These are phyloP conservation scores for Botrytis fabae DNA, from an alignment of 2,329 filamentous ascomycete species.

Conservation along the genomic window DNA sequence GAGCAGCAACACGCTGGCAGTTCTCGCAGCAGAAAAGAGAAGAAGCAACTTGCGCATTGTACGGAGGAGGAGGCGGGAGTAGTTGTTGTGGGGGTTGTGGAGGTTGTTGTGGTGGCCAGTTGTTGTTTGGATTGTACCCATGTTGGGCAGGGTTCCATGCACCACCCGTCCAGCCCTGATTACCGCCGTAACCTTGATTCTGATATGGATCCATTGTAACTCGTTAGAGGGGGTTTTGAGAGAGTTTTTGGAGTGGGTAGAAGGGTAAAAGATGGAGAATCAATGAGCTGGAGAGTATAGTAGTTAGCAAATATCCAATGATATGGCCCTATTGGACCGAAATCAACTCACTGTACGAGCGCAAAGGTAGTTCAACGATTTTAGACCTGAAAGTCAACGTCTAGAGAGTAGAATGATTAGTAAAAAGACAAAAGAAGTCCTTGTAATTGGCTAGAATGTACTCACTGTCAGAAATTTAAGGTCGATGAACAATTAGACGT, in stretches of 20 bases:
- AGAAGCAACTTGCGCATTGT: not conserved
- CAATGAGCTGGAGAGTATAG: not conserved
- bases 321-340: not conserved
- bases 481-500: not conserved
- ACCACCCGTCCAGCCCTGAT: not conserved
- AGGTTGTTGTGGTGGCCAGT: not conserved
- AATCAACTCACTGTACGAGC: not conserved
- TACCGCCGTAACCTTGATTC: not conserved
- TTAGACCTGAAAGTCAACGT: not conserved
- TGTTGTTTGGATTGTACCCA: not conserved
- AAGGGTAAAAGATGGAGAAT: not conserved
- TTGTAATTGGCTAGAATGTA: not conserved
- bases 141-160: conserved; percentile 1
- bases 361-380: not conserved
- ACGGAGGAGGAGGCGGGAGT: not conserved
- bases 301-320: not conserved
- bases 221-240: no score
- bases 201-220: not conserved
- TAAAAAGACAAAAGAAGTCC: not conserved
- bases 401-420: not conserved
- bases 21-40: conserved; percentile 1
- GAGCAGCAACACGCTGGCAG: not conserved
- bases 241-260: not conserved
- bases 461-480: not conserved
- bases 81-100: not conserved